A percentile compares a stretch with the other conserved stretches of the same genome.
These are phyloP conservation scores for Jamesozyma jinghongensis DNA, from an alignment of 805 yeast genomes.

Conservation along the genomic window DNA sequence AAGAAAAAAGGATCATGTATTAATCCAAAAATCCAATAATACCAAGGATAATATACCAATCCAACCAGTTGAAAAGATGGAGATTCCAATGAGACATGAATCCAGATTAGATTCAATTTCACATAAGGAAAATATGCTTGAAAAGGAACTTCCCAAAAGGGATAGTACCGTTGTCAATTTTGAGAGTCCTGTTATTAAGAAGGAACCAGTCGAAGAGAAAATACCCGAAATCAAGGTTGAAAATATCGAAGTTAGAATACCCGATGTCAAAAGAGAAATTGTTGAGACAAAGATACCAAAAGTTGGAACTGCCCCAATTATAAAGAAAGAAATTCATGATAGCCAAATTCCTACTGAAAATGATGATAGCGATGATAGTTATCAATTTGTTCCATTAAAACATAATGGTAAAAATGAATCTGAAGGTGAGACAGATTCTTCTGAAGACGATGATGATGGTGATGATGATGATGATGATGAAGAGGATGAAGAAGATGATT, in stretches of 20 bases:
- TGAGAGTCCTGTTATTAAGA: background rate
- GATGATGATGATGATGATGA: slow-evolving; percentile 7
- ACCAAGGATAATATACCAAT: too few relatives aligned
- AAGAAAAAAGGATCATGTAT: background rate
- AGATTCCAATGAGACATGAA: background rate
- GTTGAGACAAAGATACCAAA: background rate
- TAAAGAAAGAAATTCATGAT: too few relatives aligned
- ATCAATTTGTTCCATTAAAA: slow-evolving; percentile 12
- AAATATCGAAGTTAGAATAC: too few relatives aligned
- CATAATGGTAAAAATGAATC: slow-evolving; percentile 1
- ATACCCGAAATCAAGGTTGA: background rate
- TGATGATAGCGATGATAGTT: slow-evolving; percentile 8
- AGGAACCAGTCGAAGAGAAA: slow-evolving; percentile 1
- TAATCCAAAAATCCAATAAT: background rate
- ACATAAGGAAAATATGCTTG: too few relatives aligned
- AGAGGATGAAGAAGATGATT: slow-evolving; percentile 28
- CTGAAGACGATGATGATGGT: background rate
- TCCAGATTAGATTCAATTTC: background rate
- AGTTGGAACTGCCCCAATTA: background rate
- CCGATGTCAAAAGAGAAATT: background rate
- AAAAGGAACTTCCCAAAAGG: background rate
- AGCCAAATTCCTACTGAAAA: background rate
- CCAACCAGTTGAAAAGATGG: background rate
- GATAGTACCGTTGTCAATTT: background rate
- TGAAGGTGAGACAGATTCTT: slow-evolving; percentile 22